These are phyloP conservation scores for Lasiosphaeria miniovina DNA, from an alignment of 495 filamentous ascomycete genomes.

Conservation along the genomic window DNA sequence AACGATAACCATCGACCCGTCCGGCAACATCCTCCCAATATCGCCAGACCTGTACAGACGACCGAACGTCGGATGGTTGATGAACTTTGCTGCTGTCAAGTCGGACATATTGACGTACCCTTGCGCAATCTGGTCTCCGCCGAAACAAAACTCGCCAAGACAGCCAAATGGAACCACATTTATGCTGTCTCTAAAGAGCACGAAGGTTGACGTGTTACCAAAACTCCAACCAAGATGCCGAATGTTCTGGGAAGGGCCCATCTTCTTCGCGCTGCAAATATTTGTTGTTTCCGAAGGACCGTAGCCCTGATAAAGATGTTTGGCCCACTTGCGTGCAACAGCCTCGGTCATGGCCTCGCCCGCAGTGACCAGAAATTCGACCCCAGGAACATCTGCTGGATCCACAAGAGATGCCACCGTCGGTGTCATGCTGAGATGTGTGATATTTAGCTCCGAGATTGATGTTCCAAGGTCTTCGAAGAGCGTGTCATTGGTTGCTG, in stretches of 20 bases:
- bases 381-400: constrained; percentile 58
- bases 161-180: constrained; percentile 59
- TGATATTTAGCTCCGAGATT: constrained; percentile 57
- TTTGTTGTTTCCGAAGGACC: constrained; percentile 72
- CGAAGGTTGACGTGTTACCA: constrained; percentile 67
- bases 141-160: constrained; percentile 77
- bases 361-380: constrained; percentile 65
- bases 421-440: constrained; percentile 75
- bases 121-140: constrained; percentile 73
- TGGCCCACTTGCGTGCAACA: constrained; percentile 64
- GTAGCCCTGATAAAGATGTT: constrained; percentile 69
- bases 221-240: constrained; percentile 62
- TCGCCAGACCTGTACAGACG: constrained; percentile 71
- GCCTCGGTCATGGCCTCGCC: constrained; percentile 68
- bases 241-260: constrained; percentile 49
- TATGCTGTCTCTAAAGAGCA: constrained; percentile 46
- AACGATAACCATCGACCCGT: constrained; percentile 68
- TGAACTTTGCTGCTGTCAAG: constrained; percentile 56
- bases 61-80: constrained; percentile 63
- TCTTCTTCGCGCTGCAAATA: constrained; percentile 63
- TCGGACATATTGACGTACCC: constrained; percentile 63
- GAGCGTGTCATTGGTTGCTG: constrained; percentile 61
- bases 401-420: constrained; percentile 67
- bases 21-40: constrained; percentile 64
- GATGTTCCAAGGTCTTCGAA: constrained; percentile 60